These are phyloP conservation scores for Aureobasidium sp. DNA, from an alignment of 2,329 filamentous ascomycete species.

Conservation along the genomic window DNA sequence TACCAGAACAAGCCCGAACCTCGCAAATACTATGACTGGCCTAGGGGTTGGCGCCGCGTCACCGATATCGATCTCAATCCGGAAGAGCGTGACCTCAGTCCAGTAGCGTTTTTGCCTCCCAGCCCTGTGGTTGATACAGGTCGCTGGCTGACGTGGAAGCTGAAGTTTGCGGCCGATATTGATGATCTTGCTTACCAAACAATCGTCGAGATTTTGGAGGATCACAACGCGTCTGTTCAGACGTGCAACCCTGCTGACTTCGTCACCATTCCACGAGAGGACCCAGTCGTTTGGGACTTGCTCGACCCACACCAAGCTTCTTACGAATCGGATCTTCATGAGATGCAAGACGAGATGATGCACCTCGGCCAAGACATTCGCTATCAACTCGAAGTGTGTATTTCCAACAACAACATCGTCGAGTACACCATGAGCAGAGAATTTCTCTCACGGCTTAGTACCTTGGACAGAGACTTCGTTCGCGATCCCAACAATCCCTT, in stretches of 20 bases:
- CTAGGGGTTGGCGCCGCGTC: slow-evolving; percentile 51
- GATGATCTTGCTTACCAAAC: background rate
- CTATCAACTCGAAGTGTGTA: slow-evolving; percentile 87
- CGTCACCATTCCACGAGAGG: background rate
- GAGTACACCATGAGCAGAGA: slow-evolving; percentile 61
- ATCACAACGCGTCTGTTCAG: slow-evolving; percentile 56
- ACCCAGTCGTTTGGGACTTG: background rate
- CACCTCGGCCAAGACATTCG: slow-evolving; percentile 56
- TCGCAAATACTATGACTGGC: slow-evolving; percentile 45
- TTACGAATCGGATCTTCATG: slow-evolving; percentile 16
- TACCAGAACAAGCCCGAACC: slow-evolving; percentile 32
- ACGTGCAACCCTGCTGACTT: background rate
- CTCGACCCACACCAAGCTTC: slow-evolving; percentile 2
- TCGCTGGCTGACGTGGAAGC: slow-evolving; percentile 53
- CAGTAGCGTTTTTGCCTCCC: slow-evolving; percentile 5
- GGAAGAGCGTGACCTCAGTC: slow-evolving; percentile 3
- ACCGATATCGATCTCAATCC: slow-evolving; percentile 48
- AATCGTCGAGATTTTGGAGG: slow-evolving; percentile 42
- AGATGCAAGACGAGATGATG: slow-evolving; percentile 18
- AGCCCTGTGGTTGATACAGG: slow-evolving; percentile 26
- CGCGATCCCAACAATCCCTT: slow-evolving; percentile 12
- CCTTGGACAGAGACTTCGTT: slow-evolving; percentile 33
- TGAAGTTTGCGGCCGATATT: background rate
- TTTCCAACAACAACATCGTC: slow-evolving; percentile 68
- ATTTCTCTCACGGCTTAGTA: slow-evolving; percentile 56